phyloP scores from a whole-genome alignment of 225 moss, liverwort and hornwort genomes.

The Physcomitrium patens region DNA sequence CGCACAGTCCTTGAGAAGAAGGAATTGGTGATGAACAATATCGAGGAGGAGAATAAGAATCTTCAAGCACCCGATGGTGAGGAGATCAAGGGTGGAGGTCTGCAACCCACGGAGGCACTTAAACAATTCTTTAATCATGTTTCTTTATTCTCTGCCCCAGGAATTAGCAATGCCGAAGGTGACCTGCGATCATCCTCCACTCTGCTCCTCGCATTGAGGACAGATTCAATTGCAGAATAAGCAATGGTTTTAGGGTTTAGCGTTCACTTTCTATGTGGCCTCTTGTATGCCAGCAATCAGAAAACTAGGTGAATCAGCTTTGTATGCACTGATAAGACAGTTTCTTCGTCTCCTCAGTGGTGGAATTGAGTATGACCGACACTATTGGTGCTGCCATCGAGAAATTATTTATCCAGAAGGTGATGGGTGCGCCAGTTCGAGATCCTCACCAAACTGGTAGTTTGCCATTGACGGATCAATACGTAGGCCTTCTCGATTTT shows the following conservation, averaged over 20 bases:
- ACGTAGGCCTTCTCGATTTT: too few relatives aligned
- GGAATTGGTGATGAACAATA: constrained; percentile 55
- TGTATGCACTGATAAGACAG: constrained; percentile 12
- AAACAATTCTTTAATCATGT: constrained; percentile 68
- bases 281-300: neutral
- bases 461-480: too few relatives aligned
- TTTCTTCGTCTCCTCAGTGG: constrained; percentile 40
- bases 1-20: constrained; percentile 66
- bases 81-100: constrained; percentile 38
- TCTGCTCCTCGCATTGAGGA: neutral
- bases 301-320: neutral
- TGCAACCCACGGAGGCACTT: constrained; percentile 64
- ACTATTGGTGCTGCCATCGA: too few relatives aligned
- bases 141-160: constrained; percentile 61
- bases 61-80: constrained; percentile 31
- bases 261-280: neutral
- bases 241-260: neutral
- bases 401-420: too few relatives aligned
- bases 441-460: too few relatives aligned
- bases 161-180: constrained; percentile 61
- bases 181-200: constrained; percentile 5
- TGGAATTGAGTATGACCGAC: constrained; percentile 33
- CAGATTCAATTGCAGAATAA: neutral
- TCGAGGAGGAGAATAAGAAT: constrained; percentile 53
- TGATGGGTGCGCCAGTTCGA: too few relatives aligned